These are phyloP conservation scores for Globisporangium camurandrum DNA, from an alignment of 352 stramenopile genomes.

Conservation along the genomic window DNA sequence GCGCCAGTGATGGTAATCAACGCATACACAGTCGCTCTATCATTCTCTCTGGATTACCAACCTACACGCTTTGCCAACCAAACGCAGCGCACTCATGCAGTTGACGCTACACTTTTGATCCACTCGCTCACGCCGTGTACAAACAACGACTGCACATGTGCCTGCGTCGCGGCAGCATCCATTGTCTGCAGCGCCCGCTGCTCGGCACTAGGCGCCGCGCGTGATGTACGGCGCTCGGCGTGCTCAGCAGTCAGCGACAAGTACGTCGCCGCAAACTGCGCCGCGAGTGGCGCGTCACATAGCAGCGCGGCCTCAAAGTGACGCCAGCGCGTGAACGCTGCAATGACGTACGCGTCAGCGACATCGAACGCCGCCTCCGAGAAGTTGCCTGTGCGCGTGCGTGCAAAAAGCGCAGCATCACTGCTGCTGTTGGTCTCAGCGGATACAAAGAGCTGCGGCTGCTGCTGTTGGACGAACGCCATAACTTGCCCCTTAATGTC, in stretches of 20 bases:
- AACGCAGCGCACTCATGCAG: no score
- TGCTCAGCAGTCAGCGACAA: conserved; percentile 22
- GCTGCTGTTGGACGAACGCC: conserved; percentile 41
- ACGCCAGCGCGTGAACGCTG: conserved; percentile 46
- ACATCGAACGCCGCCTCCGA: conserved; percentile 64
- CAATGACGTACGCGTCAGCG: conserved; percentile 78
- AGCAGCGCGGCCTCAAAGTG: conserved; percentile 41
- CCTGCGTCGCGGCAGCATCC: conserved; percentile 18
- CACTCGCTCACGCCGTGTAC: conserved; percentile 40
- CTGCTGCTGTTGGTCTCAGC: background rate
- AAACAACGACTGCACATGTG: conserved; percentile 38
- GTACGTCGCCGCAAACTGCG: conserved; percentile 39
- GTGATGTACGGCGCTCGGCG: conserved; percentile 9
- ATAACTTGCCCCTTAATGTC: conserved; percentile 71
- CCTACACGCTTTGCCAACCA: no score
- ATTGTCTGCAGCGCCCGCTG: conserved; percentile 27
- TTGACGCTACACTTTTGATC: no score
- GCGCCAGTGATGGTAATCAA: background rate
- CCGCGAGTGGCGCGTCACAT: conserved; percentile 14
- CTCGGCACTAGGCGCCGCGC: conserved; percentile 29
- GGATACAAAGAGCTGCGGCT: conserved; percentile 22
- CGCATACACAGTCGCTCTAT: background rate
- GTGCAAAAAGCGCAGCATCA: conserved; percentile 3
- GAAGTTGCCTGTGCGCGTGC: conserved; percentile 27
- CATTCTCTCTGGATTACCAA: no score